phyloP scores from a whole-genome alignment of 768 basidiomycete genomes.

The Russula compacta region DNA sequence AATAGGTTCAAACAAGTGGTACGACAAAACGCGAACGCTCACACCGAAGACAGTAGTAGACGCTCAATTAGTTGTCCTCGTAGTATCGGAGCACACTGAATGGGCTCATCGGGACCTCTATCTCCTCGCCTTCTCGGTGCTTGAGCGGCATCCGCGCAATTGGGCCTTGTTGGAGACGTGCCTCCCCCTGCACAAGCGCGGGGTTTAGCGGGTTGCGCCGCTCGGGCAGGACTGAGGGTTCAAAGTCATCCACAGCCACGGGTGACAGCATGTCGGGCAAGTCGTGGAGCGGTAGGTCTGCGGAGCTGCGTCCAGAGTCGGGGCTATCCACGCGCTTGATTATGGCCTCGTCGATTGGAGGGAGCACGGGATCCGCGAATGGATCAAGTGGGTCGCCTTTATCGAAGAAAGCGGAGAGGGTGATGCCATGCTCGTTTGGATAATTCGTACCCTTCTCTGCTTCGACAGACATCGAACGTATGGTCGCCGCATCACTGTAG shows the following conservation, averaged over 20 bases:
- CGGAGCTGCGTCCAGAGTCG: background rate
- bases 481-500: background rate
- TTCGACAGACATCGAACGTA: background rate
- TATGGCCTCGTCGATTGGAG: background rate
- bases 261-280: background rate
- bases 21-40: too few species aligned
- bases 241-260: background rate
- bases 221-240: background rate
- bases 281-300: background rate
- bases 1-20: background rate
- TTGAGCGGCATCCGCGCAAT: background rate
- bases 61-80: background rate
- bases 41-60: too few species aligned
- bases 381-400: background rate
- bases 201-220: background rate
- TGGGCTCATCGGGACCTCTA: background rate
- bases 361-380: conserved; percentile 2
- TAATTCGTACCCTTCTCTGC: background rate
- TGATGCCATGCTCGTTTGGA: background rate
- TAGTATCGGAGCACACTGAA: background rate
- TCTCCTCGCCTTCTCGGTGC: background rate
- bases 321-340: background rate
- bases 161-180: background rate
- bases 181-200: too few species aligned
- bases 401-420: background rate